Conservation (phyloP, 129 eudicot genomes). For the Scalesia atractyloides region DNA sequence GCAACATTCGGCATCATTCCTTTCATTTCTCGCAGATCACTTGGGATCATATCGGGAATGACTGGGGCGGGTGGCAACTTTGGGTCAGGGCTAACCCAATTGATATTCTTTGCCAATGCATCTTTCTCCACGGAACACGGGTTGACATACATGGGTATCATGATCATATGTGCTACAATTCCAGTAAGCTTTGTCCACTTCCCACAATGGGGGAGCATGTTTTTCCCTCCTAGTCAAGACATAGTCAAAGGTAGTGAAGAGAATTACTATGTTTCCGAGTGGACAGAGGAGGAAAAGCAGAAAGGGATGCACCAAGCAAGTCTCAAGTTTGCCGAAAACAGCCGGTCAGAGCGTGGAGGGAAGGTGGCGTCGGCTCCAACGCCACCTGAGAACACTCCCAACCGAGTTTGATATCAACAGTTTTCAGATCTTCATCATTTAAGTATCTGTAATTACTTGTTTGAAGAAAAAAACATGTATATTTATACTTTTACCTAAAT, state of each 20-base stretch:
- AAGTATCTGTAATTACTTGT: too few species aligned
- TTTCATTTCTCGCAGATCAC: slow-evolving; percentile 44
- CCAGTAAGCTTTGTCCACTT: too few species aligned
- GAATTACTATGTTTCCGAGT: slow-evolving; percentile 44
- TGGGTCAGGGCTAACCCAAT: slow-evolving; percentile 21
- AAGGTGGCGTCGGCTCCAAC: slow-evolving; percentile 38
- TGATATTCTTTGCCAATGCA: too few species aligned
- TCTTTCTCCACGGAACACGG: too few species aligned
- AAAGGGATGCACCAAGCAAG: slow-evolving; percentile 64
- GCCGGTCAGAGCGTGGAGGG: slow-evolving; percentile 61
- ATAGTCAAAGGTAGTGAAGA: too few species aligned
- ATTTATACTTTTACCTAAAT: too few species aligned
- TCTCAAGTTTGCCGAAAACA: slow-evolving; percentile 62
- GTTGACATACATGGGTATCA: too few species aligned
- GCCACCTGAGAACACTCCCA: slow-evolving; percentile 46
- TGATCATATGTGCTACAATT: too few species aligned
- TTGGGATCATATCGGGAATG: slow-evolving; percentile 13
- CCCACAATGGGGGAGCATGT: too few species aligned
- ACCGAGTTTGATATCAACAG: slow-evolving; percentile 31
- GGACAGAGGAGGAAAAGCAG: slow-evolving; percentile 53
- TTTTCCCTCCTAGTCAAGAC: too few species aligned
- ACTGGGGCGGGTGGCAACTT: too few species aligned
- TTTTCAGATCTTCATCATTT: neutral
- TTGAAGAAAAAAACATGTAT: too few species aligned
- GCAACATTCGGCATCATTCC: slow-evolving; percentile 78